A percentile compares a stretch with the other conserved stretches of the same genome.
These are phyloP conservation scores for Rosellinia necatrix DNA, from an alignment of 2,329 filamentous ascomycete genomes.

Conservation along the genomic window DNA sequence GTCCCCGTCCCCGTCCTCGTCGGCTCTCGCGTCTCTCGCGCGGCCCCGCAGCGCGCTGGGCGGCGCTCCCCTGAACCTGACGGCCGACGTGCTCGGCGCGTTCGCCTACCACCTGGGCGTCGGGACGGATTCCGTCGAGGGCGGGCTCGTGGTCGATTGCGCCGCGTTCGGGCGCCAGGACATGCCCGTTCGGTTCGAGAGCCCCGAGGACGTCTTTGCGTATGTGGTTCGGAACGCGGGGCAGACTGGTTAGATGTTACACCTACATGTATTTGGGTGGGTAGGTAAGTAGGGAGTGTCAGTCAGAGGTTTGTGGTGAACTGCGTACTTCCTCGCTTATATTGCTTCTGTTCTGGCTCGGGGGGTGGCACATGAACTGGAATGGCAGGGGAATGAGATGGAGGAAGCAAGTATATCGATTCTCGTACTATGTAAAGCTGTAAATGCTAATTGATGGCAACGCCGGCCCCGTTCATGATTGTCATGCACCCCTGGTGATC, in stretches of 20 bases:
- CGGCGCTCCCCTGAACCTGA: constrained; percentile 22
- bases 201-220: constrained; percentile 20
- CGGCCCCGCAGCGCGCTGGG: constrained; percentile 18
- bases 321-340: too few relatives aligned
- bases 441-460: constrained; percentile 8
- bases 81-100: constrained; percentile 18
- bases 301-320: background rate
- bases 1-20: background rate
- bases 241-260: constrained; percentile 16
- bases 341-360: too few relatives aligned
- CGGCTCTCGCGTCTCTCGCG: constrained; percentile 2
- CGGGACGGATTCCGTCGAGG: constrained; percentile 21
- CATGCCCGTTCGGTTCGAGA: constrained; percentile 21
- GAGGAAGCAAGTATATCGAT: background rate
- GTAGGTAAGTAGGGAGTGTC: background rate
- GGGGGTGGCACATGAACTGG: too few relatives aligned
- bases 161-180: constrained; percentile 22
- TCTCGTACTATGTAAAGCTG: background rate
- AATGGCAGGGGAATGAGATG: too few relatives aligned
- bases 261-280: too few relatives aligned
- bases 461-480: background rate
- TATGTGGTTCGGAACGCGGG: constrained; percentile 29
- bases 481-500: background rate
- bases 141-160: constrained; percentile 23
- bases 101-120: constrained; percentile 23